Evolutionary conservation across 768 basidiomycete genomes (phyloP).

Genomic region (Kwoniella europaea): DNA sequence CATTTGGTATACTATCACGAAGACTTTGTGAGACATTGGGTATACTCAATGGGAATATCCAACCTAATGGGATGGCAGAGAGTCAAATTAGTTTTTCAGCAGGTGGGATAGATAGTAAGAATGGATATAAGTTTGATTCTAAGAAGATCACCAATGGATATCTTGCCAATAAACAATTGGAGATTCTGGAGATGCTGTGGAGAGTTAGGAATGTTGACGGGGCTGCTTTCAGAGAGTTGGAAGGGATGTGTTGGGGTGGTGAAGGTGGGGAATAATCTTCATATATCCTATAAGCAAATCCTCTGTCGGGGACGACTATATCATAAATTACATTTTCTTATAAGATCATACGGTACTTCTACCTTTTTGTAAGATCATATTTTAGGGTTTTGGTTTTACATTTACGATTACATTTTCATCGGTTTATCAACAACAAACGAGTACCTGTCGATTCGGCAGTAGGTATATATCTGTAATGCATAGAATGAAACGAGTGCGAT

Average conservation of each 20-base stretch:
- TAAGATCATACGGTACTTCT: neutral
- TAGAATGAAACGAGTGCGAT: neutral
- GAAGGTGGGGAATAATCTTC: neutral
- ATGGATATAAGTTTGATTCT: constrained; percentile 43
- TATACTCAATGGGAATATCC: constrained; percentile 47
- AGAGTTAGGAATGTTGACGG: constrained; percentile 33
- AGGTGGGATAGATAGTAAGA: constrained; percentile 27
- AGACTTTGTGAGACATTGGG: constrained; percentile 57
- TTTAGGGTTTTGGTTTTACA: neutral
- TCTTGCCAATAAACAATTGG: constrained; percentile 41
- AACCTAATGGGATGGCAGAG: constrained; percentile 21
- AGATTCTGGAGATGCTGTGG: constrained; percentile 28
- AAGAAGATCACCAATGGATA: constrained; percentile 40
- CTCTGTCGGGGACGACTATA: neutral
- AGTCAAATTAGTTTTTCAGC: constrained; percentile 38
- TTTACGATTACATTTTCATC: too few species aligned
- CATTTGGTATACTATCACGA: constrained; percentile 53
- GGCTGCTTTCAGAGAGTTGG: constrained; percentile 36
- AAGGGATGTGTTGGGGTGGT: constrained; percentile 41
- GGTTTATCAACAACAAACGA: too few species aligned
- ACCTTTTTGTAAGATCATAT: neutral
- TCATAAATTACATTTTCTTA: neutral
- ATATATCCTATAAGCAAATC: too few species aligned
- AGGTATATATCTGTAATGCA: neutral
- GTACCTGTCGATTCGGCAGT: neutral